Percentiles rank a stretch among this genome's conserved stretches.
Evolutionary conservation across 768 basidiomycete species (phyloP).

Genomic region (Leccinum incarnatum): DNA sequence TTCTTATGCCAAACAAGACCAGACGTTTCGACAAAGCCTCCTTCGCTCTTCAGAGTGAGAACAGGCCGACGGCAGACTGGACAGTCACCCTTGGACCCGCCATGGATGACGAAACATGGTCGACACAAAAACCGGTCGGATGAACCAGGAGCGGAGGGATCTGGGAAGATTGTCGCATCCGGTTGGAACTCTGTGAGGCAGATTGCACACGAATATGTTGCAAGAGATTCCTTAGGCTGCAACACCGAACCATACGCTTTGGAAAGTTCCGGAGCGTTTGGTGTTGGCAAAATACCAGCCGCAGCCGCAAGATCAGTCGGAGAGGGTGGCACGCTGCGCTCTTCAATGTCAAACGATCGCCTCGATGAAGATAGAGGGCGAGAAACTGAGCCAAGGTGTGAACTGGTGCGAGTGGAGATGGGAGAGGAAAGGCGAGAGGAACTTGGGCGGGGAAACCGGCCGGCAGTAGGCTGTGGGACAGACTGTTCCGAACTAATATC

Average conservation of each 20-base stretch:
- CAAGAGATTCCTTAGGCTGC: constrained; percentile 73
- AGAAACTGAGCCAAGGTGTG: constrained; percentile 55
- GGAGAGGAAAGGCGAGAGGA: constrained; percentile 32
- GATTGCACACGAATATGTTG: constrained; percentile 63
- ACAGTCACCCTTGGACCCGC: constrained; percentile 77
- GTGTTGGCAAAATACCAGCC: constrained; percentile 59
- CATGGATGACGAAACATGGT: constrained; percentile 65
- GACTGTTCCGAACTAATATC: constrained; percentile 5
- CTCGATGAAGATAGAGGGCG: constrained; percentile 62
- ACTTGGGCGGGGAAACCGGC: constrained; percentile 52
- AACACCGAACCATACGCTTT: constrained; percentile 86
- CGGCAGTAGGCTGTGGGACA: constrained; percentile 12
- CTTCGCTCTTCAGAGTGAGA: constrained; percentile 71
- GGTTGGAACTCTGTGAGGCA: constrained; percentile 69
- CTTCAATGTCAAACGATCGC: constrained; percentile 25
- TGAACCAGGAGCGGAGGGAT: constrained; percentile 39
- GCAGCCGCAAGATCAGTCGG: constrained; percentile 50
- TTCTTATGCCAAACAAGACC: constrained; percentile 77
- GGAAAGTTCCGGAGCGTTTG: constrained; percentile 60
- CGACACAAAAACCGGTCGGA: constrained; percentile 67
- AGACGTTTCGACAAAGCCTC: constrained; percentile 69
- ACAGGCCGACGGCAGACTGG: constrained; percentile 67
- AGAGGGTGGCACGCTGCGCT: constrained; percentile 25
- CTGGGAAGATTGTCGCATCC: constrained; percentile 84
- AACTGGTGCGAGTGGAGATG: constrained; percentile 49